Conservation (phyloP, 352 stramenopile species). For the Pythium coloratum region DNA sequence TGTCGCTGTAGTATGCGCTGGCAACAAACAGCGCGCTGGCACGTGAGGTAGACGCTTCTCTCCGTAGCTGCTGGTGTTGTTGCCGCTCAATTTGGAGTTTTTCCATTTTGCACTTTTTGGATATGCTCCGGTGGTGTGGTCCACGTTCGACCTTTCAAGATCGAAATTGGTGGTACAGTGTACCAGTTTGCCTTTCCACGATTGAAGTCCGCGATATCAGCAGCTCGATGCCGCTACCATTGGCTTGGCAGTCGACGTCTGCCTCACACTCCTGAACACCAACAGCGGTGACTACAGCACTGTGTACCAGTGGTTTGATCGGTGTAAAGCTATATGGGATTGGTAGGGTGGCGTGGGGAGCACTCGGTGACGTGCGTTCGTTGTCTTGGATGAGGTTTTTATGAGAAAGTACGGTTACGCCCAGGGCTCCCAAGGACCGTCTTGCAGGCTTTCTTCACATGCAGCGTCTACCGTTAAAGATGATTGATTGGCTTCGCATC, state of each 20-base stretch:
- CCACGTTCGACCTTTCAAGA: constrained; percentile 23
- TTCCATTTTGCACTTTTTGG: constrained; percentile 6
- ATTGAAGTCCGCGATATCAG: background rate
- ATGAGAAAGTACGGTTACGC: background rate
- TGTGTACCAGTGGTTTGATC: background rate
- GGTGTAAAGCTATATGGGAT: constrained; percentile 21
- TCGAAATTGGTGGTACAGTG: constrained; percentile 22
- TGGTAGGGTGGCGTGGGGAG: background rate
- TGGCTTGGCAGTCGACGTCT: background rate
- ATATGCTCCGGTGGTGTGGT: background rate
- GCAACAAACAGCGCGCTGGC: no score
- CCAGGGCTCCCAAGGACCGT: background rate
- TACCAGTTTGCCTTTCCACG: constrained; percentile 10
- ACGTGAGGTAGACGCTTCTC: no score
- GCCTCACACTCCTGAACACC: background rate
- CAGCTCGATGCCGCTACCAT: background rate
- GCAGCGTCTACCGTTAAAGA: background rate
- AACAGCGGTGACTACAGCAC: background rate
- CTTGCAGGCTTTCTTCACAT: background rate
- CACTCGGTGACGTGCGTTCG: background rate
- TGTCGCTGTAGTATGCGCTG: background rate
- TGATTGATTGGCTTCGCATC: no score
- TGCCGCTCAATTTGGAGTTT: background rate
- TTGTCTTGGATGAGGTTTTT: background rate
- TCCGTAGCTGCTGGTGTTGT: background rate